Evolutionary conservation across 768 basidiomycete species (phyloP).

Genomic region (Mycena rosella): DNA sequence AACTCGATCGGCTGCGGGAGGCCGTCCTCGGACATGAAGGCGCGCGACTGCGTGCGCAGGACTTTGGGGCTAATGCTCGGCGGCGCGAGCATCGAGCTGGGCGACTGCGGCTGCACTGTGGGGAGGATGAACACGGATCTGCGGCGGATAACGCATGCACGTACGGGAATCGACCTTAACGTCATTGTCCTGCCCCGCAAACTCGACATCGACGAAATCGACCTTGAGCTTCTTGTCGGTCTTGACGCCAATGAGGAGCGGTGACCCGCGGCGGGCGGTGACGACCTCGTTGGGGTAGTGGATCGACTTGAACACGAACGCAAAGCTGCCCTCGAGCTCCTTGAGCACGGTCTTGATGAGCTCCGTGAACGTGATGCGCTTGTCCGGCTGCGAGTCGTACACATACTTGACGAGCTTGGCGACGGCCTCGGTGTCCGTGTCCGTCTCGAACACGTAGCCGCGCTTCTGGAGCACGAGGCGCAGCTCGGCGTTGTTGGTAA

Average conservation of each 20-base stretch:
- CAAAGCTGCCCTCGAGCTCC: constrained; percentile 98
- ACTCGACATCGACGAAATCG: constrained; percentile 99
- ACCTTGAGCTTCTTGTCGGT: constrained; percentile 99
- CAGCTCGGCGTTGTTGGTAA: constrained; percentile 93
- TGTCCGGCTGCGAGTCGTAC: constrained; percentile 92
- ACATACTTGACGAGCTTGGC: constrained; percentile 97
- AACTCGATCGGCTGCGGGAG: constrained; percentile 99
- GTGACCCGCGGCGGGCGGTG: constrained; percentile 96
- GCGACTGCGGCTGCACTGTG: constrained; percentile 62
- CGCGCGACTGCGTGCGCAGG: constrained; percentile 93
- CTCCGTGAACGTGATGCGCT: constrained; percentile 88
- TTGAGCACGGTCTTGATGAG: constrained; percentile 96
- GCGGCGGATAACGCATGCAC: constrained; percentile 38
- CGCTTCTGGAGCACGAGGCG: constrained; percentile 94
- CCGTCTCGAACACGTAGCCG: constrained; percentile 93
- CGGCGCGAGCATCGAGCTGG: constrained; percentile 75
- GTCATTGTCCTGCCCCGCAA: constrained; percentile 78
- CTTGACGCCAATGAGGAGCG: constrained; percentile 97
- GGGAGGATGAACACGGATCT: constrained; percentile 8
- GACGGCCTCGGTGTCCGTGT: constrained; percentile 98
- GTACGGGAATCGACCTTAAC: constrained; percentile 57
- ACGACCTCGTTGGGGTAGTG: constrained; percentile 98
- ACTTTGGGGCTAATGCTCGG: constrained; percentile 79
- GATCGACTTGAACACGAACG: constrained; percentile 97
- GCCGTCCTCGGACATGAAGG: constrained; percentile 99